Base-by-base conservation (phyloP, 495 filamentous ascomycete species). In the Hyaloscypha finlandica region DNA sequence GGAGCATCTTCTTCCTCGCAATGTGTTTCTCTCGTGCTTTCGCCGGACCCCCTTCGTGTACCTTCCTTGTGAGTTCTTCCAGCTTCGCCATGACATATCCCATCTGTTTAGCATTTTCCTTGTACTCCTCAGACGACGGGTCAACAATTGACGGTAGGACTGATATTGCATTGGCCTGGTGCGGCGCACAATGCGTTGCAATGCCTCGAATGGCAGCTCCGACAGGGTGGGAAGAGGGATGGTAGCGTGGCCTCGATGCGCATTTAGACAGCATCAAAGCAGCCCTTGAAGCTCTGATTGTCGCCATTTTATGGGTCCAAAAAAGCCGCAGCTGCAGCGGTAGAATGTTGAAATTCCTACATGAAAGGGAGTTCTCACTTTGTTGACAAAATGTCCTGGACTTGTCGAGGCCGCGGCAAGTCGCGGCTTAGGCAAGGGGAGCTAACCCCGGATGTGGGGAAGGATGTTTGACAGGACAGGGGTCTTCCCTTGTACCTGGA, bases 11-110 rank as follows among this genome's bases (percentile, higher is more conserved):
- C 60, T 92, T 91, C 51, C 94, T 82, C 29, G 84, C 86, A 31
- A 96, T 75, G 76, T 98, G 95, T 78, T 97, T 99, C 64, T 97
- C 88, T 60, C 91, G 83, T 5, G 96, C 92, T 73, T 96, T 96
- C 68, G 86, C 81, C 0, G 92, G 77, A 0, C 96, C 95, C 31
- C 95, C 95, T 68, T 85, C 80, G 30, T 89, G 84, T 54, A 92
- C 90, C 66, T 81, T 86, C 25, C 77, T 75, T 55, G 96, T 94
- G 60, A 98, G 81, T 54, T 77, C 79, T 65, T 86, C 83, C 74
- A 97, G 82, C 1, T 80, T 80, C 48, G 82, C 76, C 67, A 90
- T 86, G 42, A 93, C 83, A 70, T 90, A 86, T 59, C 81, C 81
- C 92, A 97, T 96, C 63, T 92, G 87, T 61, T 79, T 75, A 71